A percentile compares a stretch with the other conserved stretches of the same genome.
Evolutionary conservation across 306 rosid genomes (phyloP).

Genomic region (Acacia confusa): DNA sequence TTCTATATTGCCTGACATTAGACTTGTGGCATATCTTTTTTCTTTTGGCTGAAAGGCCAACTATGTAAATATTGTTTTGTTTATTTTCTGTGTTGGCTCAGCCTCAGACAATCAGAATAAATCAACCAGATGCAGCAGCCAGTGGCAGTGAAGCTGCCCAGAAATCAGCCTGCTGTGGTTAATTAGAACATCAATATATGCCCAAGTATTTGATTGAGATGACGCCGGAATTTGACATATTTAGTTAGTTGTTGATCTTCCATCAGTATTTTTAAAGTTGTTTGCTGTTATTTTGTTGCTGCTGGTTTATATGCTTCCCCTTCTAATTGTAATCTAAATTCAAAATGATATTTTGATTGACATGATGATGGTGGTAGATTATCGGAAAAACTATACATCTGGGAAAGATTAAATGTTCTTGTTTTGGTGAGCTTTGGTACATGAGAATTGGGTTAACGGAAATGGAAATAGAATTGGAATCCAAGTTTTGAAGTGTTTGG

Average conservation of each 20-base stretch:
- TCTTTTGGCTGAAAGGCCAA: background rate
- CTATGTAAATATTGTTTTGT: background rate
- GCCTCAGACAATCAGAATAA: conserved; percentile 73
- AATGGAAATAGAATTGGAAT: background rate
- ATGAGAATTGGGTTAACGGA: background rate
- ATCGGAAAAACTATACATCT: conserved; percentile 9
- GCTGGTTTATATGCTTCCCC: conserved; percentile 25
- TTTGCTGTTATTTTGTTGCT: conserved; percentile 17
- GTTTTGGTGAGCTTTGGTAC: background rate
- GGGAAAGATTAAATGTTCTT: conserved; percentile 4
- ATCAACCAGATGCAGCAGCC: conserved; percentile 51
- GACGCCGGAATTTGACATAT: conserved; percentile 35
- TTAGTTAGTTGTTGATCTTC: conserved; percentile 29
- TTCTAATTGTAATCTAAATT: conserved; percentile 31
- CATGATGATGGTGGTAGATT: conserved; percentile 21
- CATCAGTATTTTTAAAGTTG: conserved; percentile 29
- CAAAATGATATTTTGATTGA: conserved; percentile 10
- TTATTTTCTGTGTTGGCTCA: conserved; percentile 37
- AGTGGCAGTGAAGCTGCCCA: conserved; percentile 56
- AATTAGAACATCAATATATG: conserved; percentile 32
- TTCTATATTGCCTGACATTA: background rate
- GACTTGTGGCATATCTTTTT: background rate
- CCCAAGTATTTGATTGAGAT: conserved; percentile 22
- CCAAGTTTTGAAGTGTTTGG: background rate
- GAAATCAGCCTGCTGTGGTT: conserved; percentile 75